Percentiles rank a stretch among this genome's conserved stretches.
These are phyloP conservation scores for Epichloe sp. DNA, from an alignment of 2,329 filamentous ascomycete genomes.

Conservation along the genomic window DNA sequence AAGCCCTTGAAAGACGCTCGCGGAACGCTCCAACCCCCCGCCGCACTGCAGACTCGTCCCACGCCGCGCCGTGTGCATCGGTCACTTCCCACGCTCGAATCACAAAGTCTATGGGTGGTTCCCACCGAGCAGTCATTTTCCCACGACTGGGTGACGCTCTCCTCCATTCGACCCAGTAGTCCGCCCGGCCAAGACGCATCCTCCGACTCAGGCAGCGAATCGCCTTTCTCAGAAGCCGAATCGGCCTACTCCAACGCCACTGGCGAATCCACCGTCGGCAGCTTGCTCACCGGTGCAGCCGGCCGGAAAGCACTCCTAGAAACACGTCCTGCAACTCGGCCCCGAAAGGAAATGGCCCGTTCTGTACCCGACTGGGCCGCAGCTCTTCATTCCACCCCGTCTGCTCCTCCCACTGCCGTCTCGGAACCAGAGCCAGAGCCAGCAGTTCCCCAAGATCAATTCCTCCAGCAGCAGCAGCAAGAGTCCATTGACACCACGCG, in stretches of 20 bases:
- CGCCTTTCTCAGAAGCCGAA: constrained; percentile 8
- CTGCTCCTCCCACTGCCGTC: not conserved
- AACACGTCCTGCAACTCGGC: not conserved
- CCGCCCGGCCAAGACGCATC: constrained; percentile 1
- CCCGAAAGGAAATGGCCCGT: not conserved
- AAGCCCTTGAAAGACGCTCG: not conserved
- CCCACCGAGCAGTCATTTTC: not conserved
- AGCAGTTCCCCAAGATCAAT: too few species aligned
- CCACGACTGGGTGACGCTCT: constrained; percentile 7
- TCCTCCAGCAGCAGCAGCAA: not conserved
- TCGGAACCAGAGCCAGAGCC: not conserved
- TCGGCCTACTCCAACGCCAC: constrained; percentile 6
- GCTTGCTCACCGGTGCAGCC: not conserved
- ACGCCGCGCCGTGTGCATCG: not conserved
- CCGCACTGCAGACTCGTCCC: constrained; percentile 2
- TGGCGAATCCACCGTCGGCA: constrained; percentile 5
- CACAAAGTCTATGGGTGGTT: constrained; percentile 4
- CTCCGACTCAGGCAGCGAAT: constrained; percentile 7
- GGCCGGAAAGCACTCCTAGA: not conserved
- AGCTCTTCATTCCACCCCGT: not conserved
- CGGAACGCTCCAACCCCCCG: not conserved
- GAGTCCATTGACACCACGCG: not conserved
- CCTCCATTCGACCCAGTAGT: constrained; percentile 5
- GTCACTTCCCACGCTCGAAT: constrained; percentile 1
- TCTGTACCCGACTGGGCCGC: not conserved